Conservation (phyloP, 2,329 filamentous ascomycete species). For the Lachnum nothofagi region DNA sequence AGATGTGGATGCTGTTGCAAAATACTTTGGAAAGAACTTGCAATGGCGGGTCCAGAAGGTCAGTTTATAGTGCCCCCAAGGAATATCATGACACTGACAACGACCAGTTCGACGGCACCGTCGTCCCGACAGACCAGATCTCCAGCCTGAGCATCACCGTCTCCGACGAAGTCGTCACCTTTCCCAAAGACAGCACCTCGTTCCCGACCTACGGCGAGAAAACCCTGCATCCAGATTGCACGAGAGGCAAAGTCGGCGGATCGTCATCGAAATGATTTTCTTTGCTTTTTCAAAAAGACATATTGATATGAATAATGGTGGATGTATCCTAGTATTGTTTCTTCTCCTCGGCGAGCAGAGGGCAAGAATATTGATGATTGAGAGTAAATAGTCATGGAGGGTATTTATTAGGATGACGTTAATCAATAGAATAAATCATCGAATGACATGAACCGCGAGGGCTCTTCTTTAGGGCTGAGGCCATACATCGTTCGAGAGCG, state of each 20-base stretch:
- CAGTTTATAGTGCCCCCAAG: neutral
- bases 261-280: too few relatives aligned
- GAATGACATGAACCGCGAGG: too few relatives aligned
- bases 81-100: neutral
- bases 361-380: too few relatives aligned
- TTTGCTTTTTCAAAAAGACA: too few relatives aligned
- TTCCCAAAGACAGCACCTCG: constrained; percentile 13
- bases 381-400: too few relatives aligned
- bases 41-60: constrained; percentile 28
- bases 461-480: too few relatives aligned
- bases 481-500: too few relatives aligned
- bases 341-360: too few relatives aligned
- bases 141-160: constrained; percentile 18
- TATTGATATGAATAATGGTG: too few relatives aligned
- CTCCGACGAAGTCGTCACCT: constrained; percentile 21
- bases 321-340: too few relatives aligned
- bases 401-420: too few relatives aligned
- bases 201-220: constrained; percentile 23
- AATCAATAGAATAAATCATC: too few relatives aligned
- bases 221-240: constrained; percentile 21
- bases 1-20: constrained; percentile 10
- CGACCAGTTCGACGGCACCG: constrained; percentile 17
- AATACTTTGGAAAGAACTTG: constrained; percentile 22
- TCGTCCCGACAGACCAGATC: constrained; percentile 9
- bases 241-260: constrained; percentile 17